These are phyloP conservation scores for Colletotrichum sidae DNA, from an alignment of 2,329 filamentous ascomycete genomes.

Conservation along the genomic window DNA sequence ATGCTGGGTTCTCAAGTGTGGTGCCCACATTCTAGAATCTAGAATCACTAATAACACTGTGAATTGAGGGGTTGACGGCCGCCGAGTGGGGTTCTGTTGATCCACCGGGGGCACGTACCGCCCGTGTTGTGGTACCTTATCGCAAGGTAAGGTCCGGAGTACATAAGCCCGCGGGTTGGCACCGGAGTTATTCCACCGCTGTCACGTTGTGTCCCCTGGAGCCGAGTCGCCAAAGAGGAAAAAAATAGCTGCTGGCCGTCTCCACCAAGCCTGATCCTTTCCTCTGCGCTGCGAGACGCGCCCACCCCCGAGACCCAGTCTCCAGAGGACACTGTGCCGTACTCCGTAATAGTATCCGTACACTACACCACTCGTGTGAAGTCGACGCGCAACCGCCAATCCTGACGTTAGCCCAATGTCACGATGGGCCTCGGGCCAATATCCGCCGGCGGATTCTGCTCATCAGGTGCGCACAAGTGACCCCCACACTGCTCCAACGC, in stretches of 20 bases:
- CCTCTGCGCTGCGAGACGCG: constrained; percentile 21
- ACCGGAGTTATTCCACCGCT: constrained; percentile 12
- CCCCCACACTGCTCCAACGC: constrained; percentile 12
- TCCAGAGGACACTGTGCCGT: no score
- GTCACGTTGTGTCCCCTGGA: no score
- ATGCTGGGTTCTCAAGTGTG: constrained; percentile 6
- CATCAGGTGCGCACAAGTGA: constrained; percentile 16
- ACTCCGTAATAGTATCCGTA: no score
- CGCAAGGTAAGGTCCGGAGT: constrained; percentile 33
- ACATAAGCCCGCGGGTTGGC: constrained; percentile 15
- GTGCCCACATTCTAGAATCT: constrained; percentile 35
- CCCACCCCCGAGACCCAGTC: no score
- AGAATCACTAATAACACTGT: constrained; percentile 27
- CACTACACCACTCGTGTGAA: no score
- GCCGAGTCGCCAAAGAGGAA: no score
- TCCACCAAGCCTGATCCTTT: constrained; percentile 17
- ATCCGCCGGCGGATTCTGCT: constrained; percentile 33
- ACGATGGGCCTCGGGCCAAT: constrained; percentile 35
- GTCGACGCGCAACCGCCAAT: neutral
- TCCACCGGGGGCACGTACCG: constrained; percentile 27
- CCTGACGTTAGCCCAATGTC: constrained; percentile 32
- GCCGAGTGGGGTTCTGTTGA: constrained; percentile 12
- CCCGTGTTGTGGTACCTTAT: constrained; percentile 1
- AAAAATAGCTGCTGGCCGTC: no score
- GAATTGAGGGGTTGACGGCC: constrained; percentile 31